Evolutionary conservation across 768 basidiomycete species (phyloP).

Genomic region (Boletus insuetus): DNA sequence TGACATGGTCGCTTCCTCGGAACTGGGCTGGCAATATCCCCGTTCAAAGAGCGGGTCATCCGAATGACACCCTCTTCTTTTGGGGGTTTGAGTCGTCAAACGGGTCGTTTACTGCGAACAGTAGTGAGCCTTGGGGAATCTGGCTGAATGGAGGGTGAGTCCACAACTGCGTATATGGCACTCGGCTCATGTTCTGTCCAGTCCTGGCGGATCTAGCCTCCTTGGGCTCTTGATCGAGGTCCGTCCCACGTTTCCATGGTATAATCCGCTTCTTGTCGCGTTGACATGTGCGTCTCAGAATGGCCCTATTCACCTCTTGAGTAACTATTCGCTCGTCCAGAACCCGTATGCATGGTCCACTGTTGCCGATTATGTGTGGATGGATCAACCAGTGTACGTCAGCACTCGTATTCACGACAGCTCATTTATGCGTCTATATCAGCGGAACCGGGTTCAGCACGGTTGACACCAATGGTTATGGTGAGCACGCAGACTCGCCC

Average conservation of each 20-base stretch:
- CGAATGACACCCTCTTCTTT: constrained; percentile 66
- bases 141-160: constrained; percentile 71
- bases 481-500: constrained; percentile 31
- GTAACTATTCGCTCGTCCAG: constrained; percentile 43
- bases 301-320: constrained; percentile 58
- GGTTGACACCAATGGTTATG: constrained; percentile 54
- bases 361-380: constrained; percentile 57
- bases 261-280: background rate
- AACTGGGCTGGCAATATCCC: constrained; percentile 64
- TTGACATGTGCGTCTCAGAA: constrained; percentile 40
- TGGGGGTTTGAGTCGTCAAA: constrained; percentile 55
- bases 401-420: background rate
- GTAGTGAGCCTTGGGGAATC: constrained; percentile 60
- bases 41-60: constrained; percentile 58
- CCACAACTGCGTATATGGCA: background rate
- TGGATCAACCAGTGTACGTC: constrained; percentile 64
- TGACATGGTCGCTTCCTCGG: constrained; percentile 47
- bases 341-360: constrained; percentile 59
- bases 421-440: constrained; percentile 1
- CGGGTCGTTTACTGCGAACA: constrained; percentile 50
- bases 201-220: constrained; percentile 69
- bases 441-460: constrained; percentile 67
- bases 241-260: constrained; percentile 8
- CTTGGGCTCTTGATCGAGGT: constrained; percentile 62
- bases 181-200: constrained; percentile 9